Evolutionary conservation across 306 rosid species (phyloP), one percentile per base, ranked within the genome.

Genomic region (Bauhinia variegata): DNA sequence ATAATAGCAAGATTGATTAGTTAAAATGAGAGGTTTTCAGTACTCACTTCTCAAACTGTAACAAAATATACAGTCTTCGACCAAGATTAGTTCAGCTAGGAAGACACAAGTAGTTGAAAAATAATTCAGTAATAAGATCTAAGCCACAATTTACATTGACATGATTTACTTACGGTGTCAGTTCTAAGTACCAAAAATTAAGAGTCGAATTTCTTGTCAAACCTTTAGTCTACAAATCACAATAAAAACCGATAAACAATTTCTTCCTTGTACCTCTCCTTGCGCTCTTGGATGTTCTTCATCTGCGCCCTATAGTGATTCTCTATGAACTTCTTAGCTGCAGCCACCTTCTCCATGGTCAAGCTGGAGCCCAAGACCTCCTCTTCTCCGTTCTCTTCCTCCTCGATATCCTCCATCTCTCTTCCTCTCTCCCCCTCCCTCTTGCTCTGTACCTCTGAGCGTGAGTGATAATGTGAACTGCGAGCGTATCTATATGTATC

Each of bases 291-390:
- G 73, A 93, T 83, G 87, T 88, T 89, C 86, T 93, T 93, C 97
- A 85, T 93, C 91, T 93, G 98, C 72, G 92, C 89, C 80, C 89
- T 86, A 71, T 93, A 93, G 74, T 93, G 98, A 60, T 89, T 88
- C 89, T 93, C 98, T 63, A 93, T 93, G 83, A 86, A 86, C 87
- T 87, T 89, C 87, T 93, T 93, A 0, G 98, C 98, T 4, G 96
- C 98, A 8, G 98, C 98, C 8, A 93, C 98, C 73, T 86, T 93
- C 95, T 93, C 98, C 98, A 93, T 89, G 52, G 98, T 93, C 89
- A 84, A 83, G 76, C 88, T 93, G 14, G 96, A 89, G 0, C 96
- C 96, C 11, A 82, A 63, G 57, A 83, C 95, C 85, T 92, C 96
- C 70, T 80, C 88, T 19, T 56, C 75, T 64, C 68, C 70, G 15